Conservation (phyloP, 305 asterid genomes). For the Fraxinus angustifolia region DNA sequence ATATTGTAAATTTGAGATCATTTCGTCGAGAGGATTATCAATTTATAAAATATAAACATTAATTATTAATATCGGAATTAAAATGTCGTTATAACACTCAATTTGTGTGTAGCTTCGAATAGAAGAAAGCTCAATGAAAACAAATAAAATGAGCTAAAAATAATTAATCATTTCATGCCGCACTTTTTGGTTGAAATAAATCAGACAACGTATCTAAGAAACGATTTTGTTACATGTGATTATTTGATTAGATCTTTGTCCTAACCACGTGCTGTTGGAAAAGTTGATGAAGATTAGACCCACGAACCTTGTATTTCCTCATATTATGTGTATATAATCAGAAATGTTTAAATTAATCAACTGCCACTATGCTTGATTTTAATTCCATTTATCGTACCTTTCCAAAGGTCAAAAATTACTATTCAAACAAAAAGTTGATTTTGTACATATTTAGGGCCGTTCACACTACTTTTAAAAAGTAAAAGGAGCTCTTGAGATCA, state of each 20-base stretch:
- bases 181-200: background rate
- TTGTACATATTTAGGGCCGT: too few relatives aligned
- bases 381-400: background rate
- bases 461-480: too few relatives aligned
- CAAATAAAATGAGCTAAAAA: background rate
- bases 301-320: background rate
- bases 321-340: background rate
- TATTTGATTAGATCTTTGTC: slow-evolving; percentile 8
- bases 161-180: background rate
- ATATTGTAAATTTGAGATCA: background rate
- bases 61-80: too few relatives aligned
- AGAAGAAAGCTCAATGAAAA: background rate
- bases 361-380: background rate
- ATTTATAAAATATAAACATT: background rate
- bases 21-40: background rate
- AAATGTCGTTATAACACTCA: background rate
- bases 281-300: background rate
- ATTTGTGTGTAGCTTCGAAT: background rate
- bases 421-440: too few relatives aligned
- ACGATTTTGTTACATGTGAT: background rate
- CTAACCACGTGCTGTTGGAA: background rate
- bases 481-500: too few relatives aligned
- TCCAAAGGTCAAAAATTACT: background rate
- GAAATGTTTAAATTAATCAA: background rate
- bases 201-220: slow-evolving; percentile 8